Conservation (phyloP, 164 flowering plant genomes). For the Magnolia officinalis region DNA sequence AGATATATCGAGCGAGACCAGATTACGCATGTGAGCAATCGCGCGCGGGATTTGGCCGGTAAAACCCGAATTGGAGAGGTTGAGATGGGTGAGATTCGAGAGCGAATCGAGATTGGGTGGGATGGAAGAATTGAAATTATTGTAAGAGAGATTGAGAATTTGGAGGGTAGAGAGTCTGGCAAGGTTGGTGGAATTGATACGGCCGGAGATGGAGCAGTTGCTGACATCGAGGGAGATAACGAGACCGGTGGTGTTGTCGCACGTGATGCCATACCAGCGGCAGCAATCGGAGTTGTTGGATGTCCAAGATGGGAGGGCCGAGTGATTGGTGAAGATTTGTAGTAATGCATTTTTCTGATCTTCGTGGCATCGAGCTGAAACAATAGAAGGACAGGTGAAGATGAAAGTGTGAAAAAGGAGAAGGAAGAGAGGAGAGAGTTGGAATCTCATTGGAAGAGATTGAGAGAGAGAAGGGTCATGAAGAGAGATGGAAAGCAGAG, state of each 20-base stretch:
- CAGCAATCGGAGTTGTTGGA: slow-evolving; percentile 28
- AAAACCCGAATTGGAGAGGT: slow-evolving; percentile 46
- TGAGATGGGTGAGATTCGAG: slow-evolving; percentile 30
- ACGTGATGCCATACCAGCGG: slow-evolving; percentile 33
- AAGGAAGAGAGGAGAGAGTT: slow-evolving; percentile 2
- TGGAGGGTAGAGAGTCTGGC: slow-evolving; percentile 12
- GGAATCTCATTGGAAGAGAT: slow-evolving; percentile 24
- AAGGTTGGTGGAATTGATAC: not conserved
- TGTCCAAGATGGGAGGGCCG: slow-evolving; percentile 31
- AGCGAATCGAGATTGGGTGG: slow-evolving; percentile 35
- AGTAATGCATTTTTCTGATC: slow-evolving; percentile 23
- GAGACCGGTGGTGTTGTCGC: slow-evolving; percentile 24
- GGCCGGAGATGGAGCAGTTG: slow-evolving; percentile 15
- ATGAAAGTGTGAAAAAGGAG: slow-evolving; percentile 3
- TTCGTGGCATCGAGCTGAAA: slow-evolving; percentile 19
- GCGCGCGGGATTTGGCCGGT: slow-evolving; percentile 39
- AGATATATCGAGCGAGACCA: slow-evolving; percentile 19
- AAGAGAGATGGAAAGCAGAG: slow-evolving; percentile 24
- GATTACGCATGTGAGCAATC: slow-evolving; percentile 25
- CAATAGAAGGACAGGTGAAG: not conserved
- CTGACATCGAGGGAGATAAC: slow-evolving; percentile 33
- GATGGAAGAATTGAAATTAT: slow-evolving; percentile 26
- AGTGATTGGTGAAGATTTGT: slow-evolving; percentile 6
- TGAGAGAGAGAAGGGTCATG: not conserved
- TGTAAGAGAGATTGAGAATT: slow-evolving; percentile 35